Evolutionary conservation across 2,329 filamentous ascomycete species (phyloP).

Genomic region (Colletotrichum destructivum): DNA sequence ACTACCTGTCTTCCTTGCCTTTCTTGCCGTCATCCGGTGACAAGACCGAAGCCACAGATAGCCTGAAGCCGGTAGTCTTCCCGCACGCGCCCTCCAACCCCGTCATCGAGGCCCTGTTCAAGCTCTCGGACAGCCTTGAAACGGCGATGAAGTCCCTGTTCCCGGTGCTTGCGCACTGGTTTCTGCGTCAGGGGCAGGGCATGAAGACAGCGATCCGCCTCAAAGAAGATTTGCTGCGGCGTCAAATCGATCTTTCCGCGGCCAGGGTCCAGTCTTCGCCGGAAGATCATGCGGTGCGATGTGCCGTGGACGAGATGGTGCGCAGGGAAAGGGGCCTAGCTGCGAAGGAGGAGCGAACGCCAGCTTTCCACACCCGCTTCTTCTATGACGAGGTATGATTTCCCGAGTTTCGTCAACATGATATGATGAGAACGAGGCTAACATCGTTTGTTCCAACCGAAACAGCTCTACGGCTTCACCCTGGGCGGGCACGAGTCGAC

Average conservation of each 20-base stretch:
- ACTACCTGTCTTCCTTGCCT: conserved; percentile 15
- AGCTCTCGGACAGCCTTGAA: conserved; percentile 26
- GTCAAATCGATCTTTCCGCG: conserved; percentile 19
- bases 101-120: conserved; percentile 27
- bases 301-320: conserved; percentile 36
- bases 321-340: conserved; percentile 23
- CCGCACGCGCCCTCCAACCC: conserved; percentile 13
- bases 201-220: conserved; percentile 18
- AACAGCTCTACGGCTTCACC: conserved; percentile 48
- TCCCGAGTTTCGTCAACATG: no score
- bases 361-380: conserved; percentile 38
- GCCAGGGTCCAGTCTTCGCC: neutral
- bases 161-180: conserved; percentile 32
- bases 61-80: neutral
- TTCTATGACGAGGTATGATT: conserved; percentile 53
- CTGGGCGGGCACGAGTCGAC: conserved; percentile 50
- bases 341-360: conserved; percentile 1
- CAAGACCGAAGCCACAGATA: no score
- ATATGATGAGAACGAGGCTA: neutral
- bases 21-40: neutral
- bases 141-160: conserved; percentile 34
- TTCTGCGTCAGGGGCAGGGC: conserved; percentile 13
- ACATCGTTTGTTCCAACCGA: neutral
- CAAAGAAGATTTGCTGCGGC: conserved; percentile 23
- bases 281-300: conserved; percentile 3